Base-by-base conservation (phyloP, 2,329 filamentous ascomycete species). In the Elsinoe perseae region DNA sequence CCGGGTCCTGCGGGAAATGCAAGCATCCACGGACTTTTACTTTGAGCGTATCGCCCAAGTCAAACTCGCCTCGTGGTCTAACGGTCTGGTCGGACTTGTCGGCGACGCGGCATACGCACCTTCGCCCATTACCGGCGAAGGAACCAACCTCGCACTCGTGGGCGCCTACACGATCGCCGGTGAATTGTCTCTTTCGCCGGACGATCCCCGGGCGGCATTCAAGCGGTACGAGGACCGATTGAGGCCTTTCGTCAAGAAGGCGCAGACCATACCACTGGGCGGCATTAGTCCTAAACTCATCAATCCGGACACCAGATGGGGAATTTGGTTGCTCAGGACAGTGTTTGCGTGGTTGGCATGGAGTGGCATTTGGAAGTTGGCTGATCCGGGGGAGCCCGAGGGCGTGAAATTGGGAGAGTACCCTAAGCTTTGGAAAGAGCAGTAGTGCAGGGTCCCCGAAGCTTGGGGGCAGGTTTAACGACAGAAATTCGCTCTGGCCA, bases 11-110 rank as follows among this genome's bases (percentile, higher is more conserved):
- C 59, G 66, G 6, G 72, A 63, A 1, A 73, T 78, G 71, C 62
- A 68, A 25, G 63, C 62, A 1, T 63, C 69, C 0, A 61, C 72
- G 0, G 71, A 77, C 56, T 77, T 75, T 60, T 78, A 77, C 62
- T 72, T 70, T 57, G 68, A 74, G 27, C 68, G 72, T 16, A 62
- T 72, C n/a, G 70, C 66, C 4, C 69, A 73, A 46, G 66, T 74
- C 43, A 69, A 68, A 44, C 65, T 74, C 59, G 59, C 66, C 1
- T 53, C 60, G 2, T 73, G 69, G 67, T 64, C 63, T 1, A 63
- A 65, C 16, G 68, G 69, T 6, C 65, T 68, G n/a, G 62, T 67
- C 5, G 69, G 57, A 5, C 60, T 74, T 3, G 57, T 73, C 1
- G 72, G 71, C 4, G 72, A 75, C 58, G 69, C 72, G 1, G 72